Base-by-base conservation (phyloP, 116 monocot species). In the Posidonia oceanica region DNA sequence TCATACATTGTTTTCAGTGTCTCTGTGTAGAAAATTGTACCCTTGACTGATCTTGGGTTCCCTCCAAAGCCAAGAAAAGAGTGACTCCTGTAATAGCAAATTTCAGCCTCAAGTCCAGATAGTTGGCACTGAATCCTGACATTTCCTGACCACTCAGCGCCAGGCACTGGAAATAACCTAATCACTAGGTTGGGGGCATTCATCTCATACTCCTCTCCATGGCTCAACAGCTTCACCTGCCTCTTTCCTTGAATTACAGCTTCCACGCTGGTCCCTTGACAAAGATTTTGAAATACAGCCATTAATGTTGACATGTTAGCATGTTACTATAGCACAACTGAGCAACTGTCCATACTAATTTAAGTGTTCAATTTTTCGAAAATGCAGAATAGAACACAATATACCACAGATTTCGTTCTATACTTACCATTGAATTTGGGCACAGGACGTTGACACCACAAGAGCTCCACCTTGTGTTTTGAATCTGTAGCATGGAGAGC, bases 401-500 rank as follows among this genome's bases (percentile, higher is more conserved):
- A 48, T 12, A 48, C 48, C 48, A 48, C 5, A 48, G 48, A 48
- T 48, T 12, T 48, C 48, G 12, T 48, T 48, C 12, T 7, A 44
- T 29, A 51, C 13, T 66, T 86, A 91, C 91, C 96, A 23, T 83
- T 36, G 70, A 89, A 97, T 74, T 72, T 92, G 4, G 97, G 85
- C 55, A 75, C 68, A 18, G 87, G 89, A 61, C 73, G 41, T 21
- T 97, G 97, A 29, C 87, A 92, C 89, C 92, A 92, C 16, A 87
- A 62, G 10, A 97, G 70, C 65, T 97, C 92, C 36, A 97, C 11
- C 10, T 81, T 80, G 11, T 79, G 72, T 20, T 63, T 55, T 42
- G 67, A 57, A 76, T 97, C 87, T 44, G 87, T 87, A 18, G 89
- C 89, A 72, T 97, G 97, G 52, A 97, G 80, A 3, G 89, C 92